These are phyloP conservation scores for Pyrenophora graminea DNA, from an alignment of 2,329 filamentous ascomycete genomes.

Conservation along the genomic window DNA sequence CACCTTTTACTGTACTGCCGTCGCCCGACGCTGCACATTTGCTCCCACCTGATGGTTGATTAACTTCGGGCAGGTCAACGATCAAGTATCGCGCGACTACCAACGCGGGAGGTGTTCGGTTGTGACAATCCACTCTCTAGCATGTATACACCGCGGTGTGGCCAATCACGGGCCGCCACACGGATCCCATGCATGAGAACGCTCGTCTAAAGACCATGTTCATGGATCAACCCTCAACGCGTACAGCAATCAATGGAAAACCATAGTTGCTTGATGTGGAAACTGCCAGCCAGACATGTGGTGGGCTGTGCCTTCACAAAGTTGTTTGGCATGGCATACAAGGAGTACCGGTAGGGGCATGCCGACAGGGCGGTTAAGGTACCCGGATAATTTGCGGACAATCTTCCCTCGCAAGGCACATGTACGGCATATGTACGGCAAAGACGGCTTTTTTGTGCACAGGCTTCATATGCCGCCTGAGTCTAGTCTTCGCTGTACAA, in stretches of 20 bases:
- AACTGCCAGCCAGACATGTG: neutral
- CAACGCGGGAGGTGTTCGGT: constrained; percentile 3
- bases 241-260: constrained; percentile 20
- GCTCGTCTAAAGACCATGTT: neutral
- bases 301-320: neutral
- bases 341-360: neutral
- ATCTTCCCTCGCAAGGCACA: no score
- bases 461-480: no score
- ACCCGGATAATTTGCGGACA: no score
- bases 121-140: constrained; percentile 8
- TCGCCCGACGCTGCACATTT: no score
- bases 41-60: no score
- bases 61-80: no score
- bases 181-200: constrained; percentile 2
- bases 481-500: no score
- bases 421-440: no score
- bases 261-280: constrained; percentile 12
- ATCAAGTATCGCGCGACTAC: neutral
- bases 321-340: neutral
- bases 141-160: neutral
- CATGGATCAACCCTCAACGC: constrained; percentile 26
- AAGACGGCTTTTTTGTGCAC: no score
- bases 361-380: neutral
- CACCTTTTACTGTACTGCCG: no score
- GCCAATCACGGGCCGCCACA: constrained; percentile 14